Evolutionary conservation across 345 rosid genomes (phyloP).

Genomic region (Alliaria petiolata): DNA sequence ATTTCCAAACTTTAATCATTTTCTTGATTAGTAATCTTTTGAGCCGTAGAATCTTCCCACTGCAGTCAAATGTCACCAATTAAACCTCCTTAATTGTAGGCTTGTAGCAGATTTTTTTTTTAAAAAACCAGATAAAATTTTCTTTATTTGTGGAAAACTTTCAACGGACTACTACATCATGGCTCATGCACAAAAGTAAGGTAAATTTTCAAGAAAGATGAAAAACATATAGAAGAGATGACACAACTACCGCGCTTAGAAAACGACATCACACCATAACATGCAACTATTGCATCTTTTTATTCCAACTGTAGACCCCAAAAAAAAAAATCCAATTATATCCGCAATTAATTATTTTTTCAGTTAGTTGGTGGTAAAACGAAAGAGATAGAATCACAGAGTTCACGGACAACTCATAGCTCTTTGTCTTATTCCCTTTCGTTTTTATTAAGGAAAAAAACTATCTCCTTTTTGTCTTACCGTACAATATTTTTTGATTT

Average conservation of each 20-base stretch:
- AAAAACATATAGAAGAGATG: conserved; percentile 10
- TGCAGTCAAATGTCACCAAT: neutral
- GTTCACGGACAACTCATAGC: neutral
- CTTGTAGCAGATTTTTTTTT: no score
- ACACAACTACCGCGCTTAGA: conserved; percentile 20
- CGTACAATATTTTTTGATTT: neutral
- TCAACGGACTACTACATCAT: neutral
- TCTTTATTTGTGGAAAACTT: neutral
- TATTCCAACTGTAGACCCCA: neutral
- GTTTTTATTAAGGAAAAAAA: neutral
- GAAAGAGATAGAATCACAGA: neutral
- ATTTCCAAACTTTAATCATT: neutral
- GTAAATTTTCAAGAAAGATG: neutral
- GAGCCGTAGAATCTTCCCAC: neutral
- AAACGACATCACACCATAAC: conserved; percentile 25
- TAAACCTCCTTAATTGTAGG: neutral
- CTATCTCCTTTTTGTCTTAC: neutral
- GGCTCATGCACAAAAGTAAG: no score
- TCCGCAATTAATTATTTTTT: neutral
- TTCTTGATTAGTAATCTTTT: neutral
- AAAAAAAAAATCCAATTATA: neutral
- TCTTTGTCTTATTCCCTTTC: neutral
- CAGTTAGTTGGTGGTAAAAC: neutral
- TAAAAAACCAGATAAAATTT: neutral
- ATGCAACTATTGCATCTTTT: neutral